Evolutionary conservation across 164 flowering plant genomes (phyloP).

Genomic region (Kingdonia uniflora): DNA sequence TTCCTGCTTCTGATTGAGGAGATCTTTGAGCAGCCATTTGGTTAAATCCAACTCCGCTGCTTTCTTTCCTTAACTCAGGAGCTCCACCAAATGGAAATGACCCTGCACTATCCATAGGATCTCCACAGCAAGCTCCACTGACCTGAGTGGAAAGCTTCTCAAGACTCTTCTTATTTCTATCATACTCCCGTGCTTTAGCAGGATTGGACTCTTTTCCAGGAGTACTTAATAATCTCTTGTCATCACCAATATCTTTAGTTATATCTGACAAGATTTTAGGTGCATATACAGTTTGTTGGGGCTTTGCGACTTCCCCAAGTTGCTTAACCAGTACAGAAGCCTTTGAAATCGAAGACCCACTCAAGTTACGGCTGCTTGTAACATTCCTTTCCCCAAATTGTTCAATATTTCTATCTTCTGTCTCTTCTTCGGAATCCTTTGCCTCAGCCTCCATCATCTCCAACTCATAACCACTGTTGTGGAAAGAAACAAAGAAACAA

Average conservation of each 20-base stretch:
- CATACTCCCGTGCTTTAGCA: conserved; percentile 13
- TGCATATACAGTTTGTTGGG: conserved; percentile 9
- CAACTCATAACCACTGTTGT: conserved; percentile 74
- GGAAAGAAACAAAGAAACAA: not conserved
- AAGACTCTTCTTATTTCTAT: conserved; percentile 1
- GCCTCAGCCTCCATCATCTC: conserved; percentile 81
- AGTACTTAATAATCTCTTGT: conserved; percentile 8
- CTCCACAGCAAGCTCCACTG: conserved; percentile 3
- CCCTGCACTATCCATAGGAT: conserved; percentile 9
- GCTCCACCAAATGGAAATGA: conserved; percentile 9
- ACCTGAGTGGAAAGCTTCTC: conserved; percentile 9
- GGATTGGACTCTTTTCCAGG: conserved; percentile 15
- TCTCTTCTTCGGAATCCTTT: conserved; percentile 89
- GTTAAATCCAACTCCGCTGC: conserved; percentile 15
- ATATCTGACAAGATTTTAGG: conserved; percentile 10
- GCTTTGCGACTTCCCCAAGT: conserved; percentile 14
- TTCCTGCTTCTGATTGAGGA: conserved; percentile 16
- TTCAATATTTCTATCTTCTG: conserved; percentile 15
- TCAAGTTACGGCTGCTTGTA: conserved; percentile 16
- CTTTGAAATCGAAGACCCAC: conserved; percentile 9
- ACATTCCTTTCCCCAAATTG: conserved; percentile 21
- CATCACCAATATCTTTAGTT: conserved; percentile 6
- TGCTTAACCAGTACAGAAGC: conserved; percentile 15
- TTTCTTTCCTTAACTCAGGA: conserved; percentile 12
- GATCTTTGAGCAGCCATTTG: conserved; percentile 19